A percentile compares a stretch with the other conserved stretches of the same genome.
phyloP scores from a whole-genome alignment of 2,329 filamentous ascomycete genomes.

The Colletotrichum destructivum region DNA sequence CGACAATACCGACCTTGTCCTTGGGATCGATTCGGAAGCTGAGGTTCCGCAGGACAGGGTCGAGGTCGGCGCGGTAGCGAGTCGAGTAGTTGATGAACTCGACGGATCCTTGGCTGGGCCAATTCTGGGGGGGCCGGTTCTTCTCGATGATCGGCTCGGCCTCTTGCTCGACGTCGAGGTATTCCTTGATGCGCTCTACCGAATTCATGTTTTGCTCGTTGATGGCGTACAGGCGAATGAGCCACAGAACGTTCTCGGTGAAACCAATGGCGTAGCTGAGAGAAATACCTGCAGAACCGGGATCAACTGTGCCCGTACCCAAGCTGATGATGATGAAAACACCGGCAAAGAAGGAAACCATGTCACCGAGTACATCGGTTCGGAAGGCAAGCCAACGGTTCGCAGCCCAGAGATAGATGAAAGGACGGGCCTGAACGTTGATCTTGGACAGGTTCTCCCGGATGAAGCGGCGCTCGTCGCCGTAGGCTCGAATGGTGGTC shows the following conservation, averaged over 20 bases:
- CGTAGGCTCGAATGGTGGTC: slow-evolving; percentile 96
- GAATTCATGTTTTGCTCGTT: slow-evolving; percentile 99
- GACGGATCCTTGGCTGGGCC: slow-evolving; percentile 88
- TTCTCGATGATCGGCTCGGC: slow-evolving; percentile 83
- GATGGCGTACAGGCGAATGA: slow-evolving; percentile 91
- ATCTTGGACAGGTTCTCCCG: slow-evolving; percentile 90
- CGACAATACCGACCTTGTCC: slow-evolving; percentile 97
- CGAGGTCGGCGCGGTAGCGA: slow-evolving; percentile 88
- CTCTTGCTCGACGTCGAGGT: slow-evolving; percentile 96
- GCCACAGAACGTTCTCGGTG: slow-evolving; percentile 96
- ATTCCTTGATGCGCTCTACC: slow-evolving; percentile 97
- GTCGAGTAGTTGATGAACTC: slow-evolving; percentile 93
- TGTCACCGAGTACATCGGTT: slow-evolving; percentile 89
- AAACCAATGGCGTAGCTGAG: slow-evolving; percentile 97
- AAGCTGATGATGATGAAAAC: slow-evolving; percentile 90
- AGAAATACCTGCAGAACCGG: slow-evolving; percentile 92
- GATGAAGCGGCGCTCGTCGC: slow-evolving; percentile 93
- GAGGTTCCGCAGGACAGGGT: slow-evolving; percentile 86
- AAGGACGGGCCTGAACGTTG: slow-evolving; percentile 92
- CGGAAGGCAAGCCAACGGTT: slow-evolving; percentile 97
- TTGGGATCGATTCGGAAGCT: slow-evolving; percentile 88
- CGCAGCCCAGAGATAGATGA: slow-evolving; percentile 96
- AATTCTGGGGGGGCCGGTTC: slow-evolving; percentile 82
- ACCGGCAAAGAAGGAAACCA: slow-evolving; percentile 94
- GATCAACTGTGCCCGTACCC: slow-evolving; percentile 78